phyloP scores from a whole-genome alignment of 257 asterid genomes.

The Cordia subcordata region DNA sequence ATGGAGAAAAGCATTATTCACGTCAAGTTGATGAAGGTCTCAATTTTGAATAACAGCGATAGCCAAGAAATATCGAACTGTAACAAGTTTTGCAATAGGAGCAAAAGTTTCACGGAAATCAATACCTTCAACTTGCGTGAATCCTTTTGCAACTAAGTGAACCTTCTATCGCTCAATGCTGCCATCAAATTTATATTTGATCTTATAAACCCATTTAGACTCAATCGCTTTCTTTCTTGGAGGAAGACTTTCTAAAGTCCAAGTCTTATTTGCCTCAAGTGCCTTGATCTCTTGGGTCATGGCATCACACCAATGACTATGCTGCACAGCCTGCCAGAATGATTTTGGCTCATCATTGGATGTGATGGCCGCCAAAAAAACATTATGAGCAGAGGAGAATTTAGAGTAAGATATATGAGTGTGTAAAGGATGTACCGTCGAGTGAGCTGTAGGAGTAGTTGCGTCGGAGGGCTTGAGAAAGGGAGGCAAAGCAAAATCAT shows the following conservation, averaged over 20 bases:
- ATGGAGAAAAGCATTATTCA: background rate
- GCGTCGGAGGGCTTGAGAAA: too few species aligned
- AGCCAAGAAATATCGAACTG: background rate
- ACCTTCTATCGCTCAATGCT: background rate
- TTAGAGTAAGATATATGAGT: too few species aligned
- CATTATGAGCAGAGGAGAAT: too few species aligned
- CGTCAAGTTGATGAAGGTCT: background rate
- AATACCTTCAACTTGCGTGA: background rate
- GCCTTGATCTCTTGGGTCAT: too few species aligned
- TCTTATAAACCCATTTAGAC: too few species aligned
- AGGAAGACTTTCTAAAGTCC: too few species aligned
- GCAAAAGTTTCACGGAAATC: background rate
- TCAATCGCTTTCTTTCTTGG: too few species aligned
- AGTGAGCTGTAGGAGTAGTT: too few species aligned
- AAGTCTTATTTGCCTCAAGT: too few species aligned
- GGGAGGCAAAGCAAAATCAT: too few species aligned
- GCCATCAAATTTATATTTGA: background rate
- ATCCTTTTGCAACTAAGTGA: background rate
- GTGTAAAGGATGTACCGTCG: too few species aligned
- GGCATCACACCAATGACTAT: too few species aligned
- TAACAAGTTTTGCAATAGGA: background rate
- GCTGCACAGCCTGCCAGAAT: background rate
- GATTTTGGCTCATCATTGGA: background rate
- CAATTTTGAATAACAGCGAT: background rate
- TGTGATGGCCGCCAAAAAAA: background rate